These are phyloP conservation scores for Stygiomarasmius scandens DNA, from an alignment of 1,284 basidiomycete genomes.

Conservation along the genomic window DNA sequence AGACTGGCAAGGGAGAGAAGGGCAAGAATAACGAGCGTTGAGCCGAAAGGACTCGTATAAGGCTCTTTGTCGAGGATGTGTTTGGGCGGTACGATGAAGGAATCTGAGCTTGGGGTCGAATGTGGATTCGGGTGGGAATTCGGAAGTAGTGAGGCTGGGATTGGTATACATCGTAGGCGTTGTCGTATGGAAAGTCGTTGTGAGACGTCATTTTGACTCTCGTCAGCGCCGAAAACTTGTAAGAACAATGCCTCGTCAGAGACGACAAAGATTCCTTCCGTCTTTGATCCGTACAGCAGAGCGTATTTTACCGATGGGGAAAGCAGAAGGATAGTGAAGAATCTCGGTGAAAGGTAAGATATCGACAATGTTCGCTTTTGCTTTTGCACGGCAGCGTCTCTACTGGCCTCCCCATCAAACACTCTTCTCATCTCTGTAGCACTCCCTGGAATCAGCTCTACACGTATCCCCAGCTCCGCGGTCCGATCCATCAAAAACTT, in stretches of 20 bases:
- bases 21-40: not conserved
- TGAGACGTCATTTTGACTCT: too few relatives aligned
- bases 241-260: constrained; percentile 22
- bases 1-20: constrained; percentile 3
- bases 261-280: constrained; percentile 3
- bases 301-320: constrained; percentile 48
- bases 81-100: not conserved
- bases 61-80: not conserved
- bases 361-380: constrained; percentile 39
- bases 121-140: not conserved
- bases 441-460: too few relatives aligned
- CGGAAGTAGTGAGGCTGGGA: not conserved
- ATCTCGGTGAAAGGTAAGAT: constrained; percentile 51
- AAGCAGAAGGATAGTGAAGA: constrained; percentile 56
- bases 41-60: not conserved
- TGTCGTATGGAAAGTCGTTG: not conserved
- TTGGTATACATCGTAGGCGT: not conserved
- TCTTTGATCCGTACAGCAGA: constrained; percentile 32
- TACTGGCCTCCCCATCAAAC: constrained; percentile 9
- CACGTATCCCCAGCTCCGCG: too few relatives aligned
- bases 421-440: too few relatives aligned
- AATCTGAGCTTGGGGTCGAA: constrained; percentile 4
- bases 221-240: not conserved
- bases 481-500: not conserved
- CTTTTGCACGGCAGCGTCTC: constrained; percentile 21